Evolutionary conservation across 1,284 basidiomycete genomes (phyloP).

Genomic region (Boletus semigastroideus): DNA sequence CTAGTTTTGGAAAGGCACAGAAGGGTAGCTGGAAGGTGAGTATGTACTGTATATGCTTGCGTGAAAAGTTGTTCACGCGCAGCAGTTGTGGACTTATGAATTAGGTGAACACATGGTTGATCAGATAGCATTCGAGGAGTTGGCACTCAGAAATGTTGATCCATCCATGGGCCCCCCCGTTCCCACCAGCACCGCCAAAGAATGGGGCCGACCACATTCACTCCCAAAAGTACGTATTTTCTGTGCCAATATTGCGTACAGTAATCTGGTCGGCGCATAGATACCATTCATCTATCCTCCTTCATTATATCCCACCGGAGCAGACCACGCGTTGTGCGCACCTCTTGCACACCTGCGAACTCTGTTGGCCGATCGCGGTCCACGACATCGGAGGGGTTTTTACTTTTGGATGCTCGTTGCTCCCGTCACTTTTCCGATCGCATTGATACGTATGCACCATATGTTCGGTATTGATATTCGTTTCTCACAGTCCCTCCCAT

Average conservation of each 20-base stretch:
- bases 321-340: constrained; percentile 17
- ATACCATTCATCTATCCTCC: constrained; percentile 69
- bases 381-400: constrained; percentile 64
- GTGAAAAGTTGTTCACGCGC: constrained; percentile 4
- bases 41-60: constrained; percentile 1
- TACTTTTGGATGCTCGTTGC: constrained; percentile 61
- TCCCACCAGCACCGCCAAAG: constrained; percentile 16
- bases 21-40: constrained; percentile 68
- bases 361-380: constrained; percentile 54
- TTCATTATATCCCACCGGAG: constrained; percentile 40
- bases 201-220: background rate
- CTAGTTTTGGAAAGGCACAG: constrained; percentile 60
- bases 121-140: constrained; percentile 74
- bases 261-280: constrained; percentile 33
- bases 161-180: constrained; percentile 60
- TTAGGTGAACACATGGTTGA: constrained; percentile 67
- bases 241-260: background rate
- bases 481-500: constrained; percentile 4
- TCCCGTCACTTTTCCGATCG: constrained; percentile 72
- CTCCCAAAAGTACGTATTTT: constrained; percentile 6
- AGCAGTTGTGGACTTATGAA: constrained; percentile 56
- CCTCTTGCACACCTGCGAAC: constrained; percentile 54
- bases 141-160: constrained; percentile 67
- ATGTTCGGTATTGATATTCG: background rate
- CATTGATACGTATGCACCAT: constrained; percentile 64